Percentiles rank a stretch among this genome's conserved stretches.
Conservation (phyloP, 1,284 basidiomycete species). For the Microbotryum intermedium region DNA sequence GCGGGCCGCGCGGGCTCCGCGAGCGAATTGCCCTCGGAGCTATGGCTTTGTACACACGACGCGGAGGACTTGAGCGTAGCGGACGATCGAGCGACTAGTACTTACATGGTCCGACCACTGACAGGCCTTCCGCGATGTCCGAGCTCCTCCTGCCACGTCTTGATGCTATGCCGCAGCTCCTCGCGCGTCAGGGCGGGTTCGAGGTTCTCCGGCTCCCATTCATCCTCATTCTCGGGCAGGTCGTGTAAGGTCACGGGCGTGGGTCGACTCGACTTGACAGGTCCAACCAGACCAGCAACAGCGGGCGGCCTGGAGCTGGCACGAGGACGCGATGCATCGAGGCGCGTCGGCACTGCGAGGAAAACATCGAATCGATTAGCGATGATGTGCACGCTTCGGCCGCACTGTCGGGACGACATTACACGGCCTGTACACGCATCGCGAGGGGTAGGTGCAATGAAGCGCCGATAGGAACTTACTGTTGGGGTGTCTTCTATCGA, state of each 20-base stretch:
- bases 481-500: too few relatives aligned
- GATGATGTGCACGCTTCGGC: too few relatives aligned
- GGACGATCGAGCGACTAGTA: neutral
- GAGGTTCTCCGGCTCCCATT: constrained; percentile 23
- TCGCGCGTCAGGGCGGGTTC: constrained; percentile 18
- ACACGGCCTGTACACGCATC: too few relatives aligned
- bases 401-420: too few relatives aligned
- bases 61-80: too few relatives aligned
- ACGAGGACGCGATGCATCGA: constrained; percentile 6
- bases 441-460: too few relatives aligned
- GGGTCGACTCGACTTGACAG: constrained; percentile 12
- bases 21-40: neutral
- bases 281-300: neutral
- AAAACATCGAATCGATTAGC: neutral
- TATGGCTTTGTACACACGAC: too few relatives aligned
- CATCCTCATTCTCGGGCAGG: constrained; percentile 9
- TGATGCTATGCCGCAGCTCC: constrained; percentile 21
- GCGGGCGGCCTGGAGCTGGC: constrained; percentile 15
- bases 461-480: too few relatives aligned
- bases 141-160: constrained; percentile 27
- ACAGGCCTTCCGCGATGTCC: constrained; percentile 15
- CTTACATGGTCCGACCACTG: constrained; percentile 29
- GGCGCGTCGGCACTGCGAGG: constrained; percentile 1
- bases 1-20: neutral
- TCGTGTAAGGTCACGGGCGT: constrained; percentile 16